Percentiles rank a stretch among this genome's conserved stretches.
These are phyloP conservation scores for Neurospora sp. DNA, from an alignment of 495 filamentous ascomycete species.

Conservation along the genomic window DNA sequence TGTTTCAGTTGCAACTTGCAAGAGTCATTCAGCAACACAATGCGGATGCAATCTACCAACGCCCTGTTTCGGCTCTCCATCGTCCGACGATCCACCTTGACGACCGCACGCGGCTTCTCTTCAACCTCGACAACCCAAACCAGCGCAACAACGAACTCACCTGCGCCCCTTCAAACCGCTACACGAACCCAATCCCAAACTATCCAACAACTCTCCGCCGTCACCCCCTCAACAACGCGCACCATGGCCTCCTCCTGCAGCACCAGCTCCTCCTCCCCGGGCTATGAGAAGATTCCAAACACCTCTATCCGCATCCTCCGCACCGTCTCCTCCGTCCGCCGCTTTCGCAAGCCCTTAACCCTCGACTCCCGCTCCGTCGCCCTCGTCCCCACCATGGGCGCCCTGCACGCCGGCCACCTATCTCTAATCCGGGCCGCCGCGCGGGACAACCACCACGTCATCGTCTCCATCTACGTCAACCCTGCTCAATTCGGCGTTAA, in stretches of 20 bases:
- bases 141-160: neutral
- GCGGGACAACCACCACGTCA: constrained; percentile 68
- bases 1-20: neutral
- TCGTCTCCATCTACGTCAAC: constrained; percentile 90
- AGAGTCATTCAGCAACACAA: neutral
- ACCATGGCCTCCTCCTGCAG: constrained; percentile 20
- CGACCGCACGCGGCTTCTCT: constrained; percentile 18
- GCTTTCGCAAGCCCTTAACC: constrained; percentile 58
- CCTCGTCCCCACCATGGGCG: constrained; percentile 95
- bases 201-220: neutral
- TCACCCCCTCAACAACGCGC: constrained; percentile 9
- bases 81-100: constrained; percentile 11
- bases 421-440: constrained; percentile 81
- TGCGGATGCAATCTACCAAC: constrained; percentile 11
- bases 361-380: constrained; percentile 64
- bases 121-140: neutral
- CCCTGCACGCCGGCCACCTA: constrained; percentile 83
- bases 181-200: neutral
- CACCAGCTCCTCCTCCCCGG: neutral
- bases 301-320: constrained; percentile 65
- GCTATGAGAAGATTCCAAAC: constrained; percentile 35
- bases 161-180: neutral
- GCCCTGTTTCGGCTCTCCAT: constrained; percentile 14
- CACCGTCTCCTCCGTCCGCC: constrained; percentile 59
- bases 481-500: constrained; percentile 90